These are phyloP conservation scores for Neonectria faginata DNA, from an alignment of 2,329 filamentous ascomycete species.

Conservation along the genomic window DNA sequence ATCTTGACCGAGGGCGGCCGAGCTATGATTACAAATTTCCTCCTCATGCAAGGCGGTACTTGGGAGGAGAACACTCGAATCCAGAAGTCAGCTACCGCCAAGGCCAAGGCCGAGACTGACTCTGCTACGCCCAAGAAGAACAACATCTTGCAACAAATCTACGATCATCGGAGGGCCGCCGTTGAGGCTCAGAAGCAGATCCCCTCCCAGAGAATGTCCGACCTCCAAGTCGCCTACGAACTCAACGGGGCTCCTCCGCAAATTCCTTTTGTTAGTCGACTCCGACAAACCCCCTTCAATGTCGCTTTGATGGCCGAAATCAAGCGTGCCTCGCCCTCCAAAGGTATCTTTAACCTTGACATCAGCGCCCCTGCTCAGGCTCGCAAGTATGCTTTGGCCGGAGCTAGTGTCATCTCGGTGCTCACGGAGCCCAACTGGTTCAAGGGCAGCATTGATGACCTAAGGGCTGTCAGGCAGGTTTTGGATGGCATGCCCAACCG, in stretches of 20 bases:
- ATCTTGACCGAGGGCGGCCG: slow-evolving; percentile 92
- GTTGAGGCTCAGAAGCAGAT: slow-evolving; percentile 86
- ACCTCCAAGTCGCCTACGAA: slow-evolving; percentile 88
- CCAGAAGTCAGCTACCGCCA: slow-evolving; percentile 54
- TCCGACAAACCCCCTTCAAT: slow-evolving; percentile 86
- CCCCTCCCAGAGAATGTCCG: slow-evolving; percentile 83
- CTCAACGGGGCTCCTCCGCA: slow-evolving; percentile 86
- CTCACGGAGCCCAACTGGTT: slow-evolving; percentile 99
- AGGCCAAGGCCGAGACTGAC: slow-evolving; percentile 39
- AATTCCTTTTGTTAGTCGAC: slow-evolving; percentile 80
- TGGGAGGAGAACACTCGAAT: slow-evolving; percentile 84
- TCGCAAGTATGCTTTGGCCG: slow-evolving; percentile 89
- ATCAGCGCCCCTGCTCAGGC: slow-evolving; percentile 92
- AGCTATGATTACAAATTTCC: slow-evolving; percentile 91
- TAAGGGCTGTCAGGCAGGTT: slow-evolving; percentile 86
- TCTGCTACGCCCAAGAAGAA: slow-evolving; percentile 68
- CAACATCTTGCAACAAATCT: slow-evolving; percentile 93
- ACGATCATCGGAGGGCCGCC: slow-evolving; percentile 79
- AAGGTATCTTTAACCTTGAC: slow-evolving; percentile 90
- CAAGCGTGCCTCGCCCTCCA: slow-evolving; percentile 95
- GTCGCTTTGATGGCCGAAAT: slow-evolving; percentile 97
- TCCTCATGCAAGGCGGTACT: slow-evolving; percentile 87
- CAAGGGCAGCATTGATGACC: slow-evolving; percentile 95
- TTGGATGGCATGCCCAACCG: slow-evolving; percentile 92
- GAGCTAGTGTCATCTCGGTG: slow-evolving; percentile 98